Evolutionary conservation across 192 early-diverging fungal species (phyloP).

Genomic region (Chytriomyces sp.): DNA sequence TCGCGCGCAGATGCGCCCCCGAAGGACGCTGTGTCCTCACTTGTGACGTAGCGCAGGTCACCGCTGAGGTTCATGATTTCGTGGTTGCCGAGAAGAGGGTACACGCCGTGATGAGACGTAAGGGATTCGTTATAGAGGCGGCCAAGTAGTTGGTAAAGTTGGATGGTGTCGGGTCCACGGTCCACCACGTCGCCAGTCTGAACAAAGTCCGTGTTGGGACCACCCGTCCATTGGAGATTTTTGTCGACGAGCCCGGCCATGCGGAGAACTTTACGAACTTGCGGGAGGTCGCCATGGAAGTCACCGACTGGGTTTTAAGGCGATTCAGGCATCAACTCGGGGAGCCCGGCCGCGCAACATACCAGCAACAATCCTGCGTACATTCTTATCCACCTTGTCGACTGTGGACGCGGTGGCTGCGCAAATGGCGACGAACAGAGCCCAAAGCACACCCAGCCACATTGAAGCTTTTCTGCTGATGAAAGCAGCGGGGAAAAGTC

Average conservation of each 20-base stretch:
- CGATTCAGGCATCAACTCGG: too few relatives aligned
- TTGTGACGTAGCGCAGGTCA: constrained; percentile 62
- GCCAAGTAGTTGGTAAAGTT: constrained; percentile 62
- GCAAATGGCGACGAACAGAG: too few relatives aligned
- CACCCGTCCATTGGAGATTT: constrained; percentile 62
- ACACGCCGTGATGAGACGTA: constrained; percentile 53
- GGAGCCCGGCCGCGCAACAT: too few relatives aligned
- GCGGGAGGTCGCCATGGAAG: constrained; percentile 66
- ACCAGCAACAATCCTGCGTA: too few relatives aligned
- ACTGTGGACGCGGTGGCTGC: too few relatives aligned
- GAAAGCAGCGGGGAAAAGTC: too few relatives aligned
- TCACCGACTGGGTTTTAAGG: constrained; percentile 59
- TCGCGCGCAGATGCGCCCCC: constrained; percentile 46
- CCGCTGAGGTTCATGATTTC: constrained; percentile 67
- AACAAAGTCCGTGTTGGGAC: constrained; percentile 57
- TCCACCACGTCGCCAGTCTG: constrained; percentile 82
- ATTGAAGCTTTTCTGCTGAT: too few relatives aligned
- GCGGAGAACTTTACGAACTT: constrained; percentile 52
- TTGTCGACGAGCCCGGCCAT: constrained; percentile 65
- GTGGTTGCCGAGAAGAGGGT: constrained; percentile 53
- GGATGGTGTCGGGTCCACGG: constrained; percentile 71
- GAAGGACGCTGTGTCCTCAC: constrained; percentile 57
- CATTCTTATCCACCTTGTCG: too few relatives aligned
- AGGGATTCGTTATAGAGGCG: constrained; percentile 60
- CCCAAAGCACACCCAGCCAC: too few relatives aligned